Evolutionary conservation across 2,329 filamentous ascomycete species (phyloP).

Genomic region (Ophiostoma quercus): DNA sequence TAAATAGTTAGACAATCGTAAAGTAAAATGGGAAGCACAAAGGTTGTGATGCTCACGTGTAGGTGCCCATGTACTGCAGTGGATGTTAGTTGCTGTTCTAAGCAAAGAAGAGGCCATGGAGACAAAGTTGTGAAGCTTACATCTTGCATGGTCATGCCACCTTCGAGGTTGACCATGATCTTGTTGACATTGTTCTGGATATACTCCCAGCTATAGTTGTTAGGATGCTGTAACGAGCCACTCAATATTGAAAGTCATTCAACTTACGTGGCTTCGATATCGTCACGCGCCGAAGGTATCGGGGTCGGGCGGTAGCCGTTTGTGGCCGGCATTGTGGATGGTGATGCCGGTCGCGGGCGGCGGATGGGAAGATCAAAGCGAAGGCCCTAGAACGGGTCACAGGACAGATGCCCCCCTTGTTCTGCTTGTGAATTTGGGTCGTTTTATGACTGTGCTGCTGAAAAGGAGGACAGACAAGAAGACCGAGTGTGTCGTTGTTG

Average conservation of each 20-base stretch:
- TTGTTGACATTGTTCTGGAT: slow-evolving; percentile 81
- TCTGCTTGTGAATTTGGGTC: neutral
- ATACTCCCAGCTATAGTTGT: slow-evolving; percentile 68
- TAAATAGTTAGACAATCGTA: slow-evolving; percentile 36
- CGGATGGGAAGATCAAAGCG: neutral
- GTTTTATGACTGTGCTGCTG: neutral
- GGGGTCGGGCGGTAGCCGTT: neutral
- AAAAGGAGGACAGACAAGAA: neutral
- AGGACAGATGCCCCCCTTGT: neutral
- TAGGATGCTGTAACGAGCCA: neutral
- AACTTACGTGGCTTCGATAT: slow-evolving; percentile 30
- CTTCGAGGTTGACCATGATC: slow-evolving; percentile 88
- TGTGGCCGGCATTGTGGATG: slow-evolving; percentile 20
- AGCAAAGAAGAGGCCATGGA: neutral
- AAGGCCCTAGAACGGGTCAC: neutral
- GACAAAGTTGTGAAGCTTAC: slow-evolving; percentile 42
- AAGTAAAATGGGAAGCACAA: neutral
- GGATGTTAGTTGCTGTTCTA: slow-evolving; percentile 13
- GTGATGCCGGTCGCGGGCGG: neutral
- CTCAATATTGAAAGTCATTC: neutral
- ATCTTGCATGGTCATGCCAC: slow-evolving; percentile 89
- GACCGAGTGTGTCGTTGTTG: neutral
- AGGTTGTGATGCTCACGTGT: slow-evolving; percentile 57
- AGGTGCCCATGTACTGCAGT: slow-evolving; percentile 83
- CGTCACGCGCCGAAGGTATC: slow-evolving; percentile 25